Conservation (phyloP, 73 alveolate species). For the Symbiodinium natans region DNA sequence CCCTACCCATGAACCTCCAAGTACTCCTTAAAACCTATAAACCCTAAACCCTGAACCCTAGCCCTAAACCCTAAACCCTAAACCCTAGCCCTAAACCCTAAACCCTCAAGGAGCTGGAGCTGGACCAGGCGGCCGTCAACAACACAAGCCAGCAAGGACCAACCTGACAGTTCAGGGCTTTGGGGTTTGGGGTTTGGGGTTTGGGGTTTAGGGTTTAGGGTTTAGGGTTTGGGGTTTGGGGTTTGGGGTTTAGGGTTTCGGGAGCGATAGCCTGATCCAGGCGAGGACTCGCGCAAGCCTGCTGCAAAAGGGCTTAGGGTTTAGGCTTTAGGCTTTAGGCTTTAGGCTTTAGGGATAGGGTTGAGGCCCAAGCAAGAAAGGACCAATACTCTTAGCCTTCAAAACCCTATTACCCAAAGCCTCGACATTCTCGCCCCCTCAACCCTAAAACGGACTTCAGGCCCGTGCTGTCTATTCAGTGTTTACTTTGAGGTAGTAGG, state of each 20-base stretch:
- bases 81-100: too few species aligned
- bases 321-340: neutral
- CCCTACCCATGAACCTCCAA: too few species aligned
- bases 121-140: neutral
- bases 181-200: neutral
- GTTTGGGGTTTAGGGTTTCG: neutral
- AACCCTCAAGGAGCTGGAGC: neutral
- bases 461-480: too few species aligned
- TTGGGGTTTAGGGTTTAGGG: neutral
- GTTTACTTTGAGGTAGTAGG: too few species aligned
- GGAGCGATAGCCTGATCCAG: neutral
- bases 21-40: neutral
- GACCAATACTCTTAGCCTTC: too few species aligned
- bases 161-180: neutral
- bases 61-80: too few species aligned
- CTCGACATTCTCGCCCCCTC: too few species aligned
- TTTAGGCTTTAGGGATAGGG: neutral
- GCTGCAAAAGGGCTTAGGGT: neutral
- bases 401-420: too few species aligned
- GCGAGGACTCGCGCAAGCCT: too few species aligned
- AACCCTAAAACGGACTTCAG: too few species aligned
- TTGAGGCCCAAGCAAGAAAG: too few species aligned
- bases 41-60: too few species aligned
- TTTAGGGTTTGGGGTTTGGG: neutral
- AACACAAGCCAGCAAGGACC: neutral